Base-by-base conservation (phyloP, 1,284 basidiomycete species). In the Mycosarcoma maydis region DNA sequence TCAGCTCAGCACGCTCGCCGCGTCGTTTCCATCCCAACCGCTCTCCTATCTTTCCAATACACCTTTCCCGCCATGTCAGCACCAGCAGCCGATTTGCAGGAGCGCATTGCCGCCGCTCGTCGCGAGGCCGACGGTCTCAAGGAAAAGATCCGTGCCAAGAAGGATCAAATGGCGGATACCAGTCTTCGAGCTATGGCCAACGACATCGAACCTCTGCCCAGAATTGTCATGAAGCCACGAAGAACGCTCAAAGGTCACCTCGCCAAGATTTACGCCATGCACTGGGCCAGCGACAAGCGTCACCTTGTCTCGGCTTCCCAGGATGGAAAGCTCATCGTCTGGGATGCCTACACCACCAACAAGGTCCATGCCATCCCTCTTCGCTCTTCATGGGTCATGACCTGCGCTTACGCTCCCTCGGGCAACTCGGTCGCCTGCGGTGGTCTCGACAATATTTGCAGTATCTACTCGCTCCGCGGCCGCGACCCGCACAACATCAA, bases 281-380 rank as follows among this genome's bases (percentile, higher is more conserved):
- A 98, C 83, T 99, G 96, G 96, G 90, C 95, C 17, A 89, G 90
- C 56, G 96, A 98, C 85, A 89, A 92, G 80, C 87, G 94, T 77
- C 96, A 98, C 85, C 88, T 98, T 66, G 95, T 99, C 38, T 98
- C 95, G 11, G 95, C 96, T 22, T 98, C 95, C 4, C 95, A 99
- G 83, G 95, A 99, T 81, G 96, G 96, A 64, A 98, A 98, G 84
- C 88, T 99, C 57, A 98, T 99, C 82, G 93, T 99, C 47, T 99
- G 95, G 95, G 95, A 99, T 83, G 95, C 96, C 38, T 98, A 98
- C 85, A 97, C 95, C 9, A 96, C 94, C 65, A 98, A 98, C 87
- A 98, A 98, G 86, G 95, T 98, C 55, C 94, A 98, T 83, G 95
- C 95, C 72, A 98, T 98, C 83, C 95, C 95, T 40, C 86, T 98